phyloP scores from a whole-genome alignment of 345 rosid genomes.

The Gossypium thurberi region DNA sequence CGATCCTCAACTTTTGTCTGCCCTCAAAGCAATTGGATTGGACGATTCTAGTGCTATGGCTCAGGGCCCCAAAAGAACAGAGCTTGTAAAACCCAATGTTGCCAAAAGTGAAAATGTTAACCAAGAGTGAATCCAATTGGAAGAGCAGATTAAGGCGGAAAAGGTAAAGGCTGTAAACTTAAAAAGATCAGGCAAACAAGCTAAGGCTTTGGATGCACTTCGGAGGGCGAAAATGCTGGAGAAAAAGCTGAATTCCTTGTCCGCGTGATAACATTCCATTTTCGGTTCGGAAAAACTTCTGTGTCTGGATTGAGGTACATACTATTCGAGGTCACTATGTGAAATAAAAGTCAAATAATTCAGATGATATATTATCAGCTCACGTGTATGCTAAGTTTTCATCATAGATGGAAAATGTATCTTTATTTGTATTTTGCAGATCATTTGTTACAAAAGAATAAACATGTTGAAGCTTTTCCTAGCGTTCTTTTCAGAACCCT shows the following conservation, averaged over 20 bases:
- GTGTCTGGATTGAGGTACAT: neutral
- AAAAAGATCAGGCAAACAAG: slow-evolving; percentile 83
- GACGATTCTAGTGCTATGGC: slow-evolving; percentile 28
- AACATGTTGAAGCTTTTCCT: neutral
- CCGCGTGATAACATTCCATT: slow-evolving; percentile 8
- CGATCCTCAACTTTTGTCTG: slow-evolving; percentile 85
- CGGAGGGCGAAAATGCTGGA: slow-evolving; percentile 65
- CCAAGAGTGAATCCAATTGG: slow-evolving; percentile 56
- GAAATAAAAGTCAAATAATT: neutral
- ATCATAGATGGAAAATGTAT: neutral
- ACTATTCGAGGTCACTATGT: neutral
- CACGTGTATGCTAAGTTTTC: neutral
- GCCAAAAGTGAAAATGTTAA: slow-evolving; percentile 25
- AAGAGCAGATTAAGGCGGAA: slow-evolving; percentile 71
- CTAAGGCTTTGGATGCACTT: slow-evolving; percentile 82
- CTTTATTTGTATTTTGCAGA: neutral
- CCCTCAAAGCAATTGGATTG: slow-evolving; percentile 66
- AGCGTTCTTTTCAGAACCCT: too few species aligned
- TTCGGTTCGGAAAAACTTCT: neutral
- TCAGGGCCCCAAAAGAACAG: slow-evolving; percentile 23
- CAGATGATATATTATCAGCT: neutral
- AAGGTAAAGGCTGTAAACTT: slow-evolving; percentile 69
- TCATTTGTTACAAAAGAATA: neutral
- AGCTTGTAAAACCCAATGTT: slow-evolving; percentile 22
- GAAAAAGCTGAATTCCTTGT: slow-evolving; percentile 55